phyloP scores from a whole-genome alignment of 768 basidiomycete genomes.

The Termitomyces sp. region DNA sequence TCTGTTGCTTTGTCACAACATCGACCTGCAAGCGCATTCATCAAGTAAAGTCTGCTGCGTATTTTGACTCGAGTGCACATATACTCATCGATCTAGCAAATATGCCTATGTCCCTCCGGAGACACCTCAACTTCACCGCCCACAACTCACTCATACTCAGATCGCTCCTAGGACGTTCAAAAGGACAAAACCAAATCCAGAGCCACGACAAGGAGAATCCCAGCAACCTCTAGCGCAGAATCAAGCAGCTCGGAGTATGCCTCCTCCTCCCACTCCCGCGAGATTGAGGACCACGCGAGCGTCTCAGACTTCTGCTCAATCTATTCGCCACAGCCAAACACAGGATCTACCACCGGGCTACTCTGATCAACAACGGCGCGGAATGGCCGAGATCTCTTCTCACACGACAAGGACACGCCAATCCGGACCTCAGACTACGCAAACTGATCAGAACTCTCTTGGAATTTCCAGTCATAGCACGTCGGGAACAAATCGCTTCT shows the following conservation, averaged over 20 bases:
- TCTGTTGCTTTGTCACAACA: constrained; percentile 17
- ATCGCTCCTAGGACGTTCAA: constrained; percentile 36
- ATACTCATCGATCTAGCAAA: constrained; percentile 41
- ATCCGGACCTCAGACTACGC: constrained; percentile 8
- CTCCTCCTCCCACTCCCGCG: constrained; percentile 19
- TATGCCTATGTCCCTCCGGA: constrained; percentile 60
- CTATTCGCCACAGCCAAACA: constrained; percentile 5
- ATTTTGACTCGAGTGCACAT: constrained; percentile 17
- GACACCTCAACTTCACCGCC: constrained; percentile 35
- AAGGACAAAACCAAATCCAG: constrained; percentile 24
- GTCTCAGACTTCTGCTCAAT: constrained; percentile 4
- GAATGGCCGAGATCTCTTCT: constrained; percentile 54
- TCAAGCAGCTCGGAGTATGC: constrained; percentile 14
- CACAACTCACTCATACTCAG: constrained; percentile 41
- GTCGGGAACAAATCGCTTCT: constrained; percentile 5
- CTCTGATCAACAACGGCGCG: constrained; percentile 20
- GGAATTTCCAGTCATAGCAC: constrained; percentile 8
- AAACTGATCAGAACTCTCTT: constrained; percentile 4
- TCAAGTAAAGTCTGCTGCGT: constrained; percentile 22
- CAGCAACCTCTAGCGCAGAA: constrained; percentile 11
- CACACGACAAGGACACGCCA: constrained; percentile 34
- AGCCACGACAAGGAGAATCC: constrained; percentile 15
- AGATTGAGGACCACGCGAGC: constrained; percentile 22
- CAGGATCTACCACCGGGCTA: constrained; percentile 11
- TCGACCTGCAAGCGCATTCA: constrained; percentile 33